Percentiles rank a stretch among this genome's conserved stretches.
Evolutionary conservation across 2,329 filamentous ascomycete species (phyloP).

Genomic region (Aspergillus glaucus): DNA sequence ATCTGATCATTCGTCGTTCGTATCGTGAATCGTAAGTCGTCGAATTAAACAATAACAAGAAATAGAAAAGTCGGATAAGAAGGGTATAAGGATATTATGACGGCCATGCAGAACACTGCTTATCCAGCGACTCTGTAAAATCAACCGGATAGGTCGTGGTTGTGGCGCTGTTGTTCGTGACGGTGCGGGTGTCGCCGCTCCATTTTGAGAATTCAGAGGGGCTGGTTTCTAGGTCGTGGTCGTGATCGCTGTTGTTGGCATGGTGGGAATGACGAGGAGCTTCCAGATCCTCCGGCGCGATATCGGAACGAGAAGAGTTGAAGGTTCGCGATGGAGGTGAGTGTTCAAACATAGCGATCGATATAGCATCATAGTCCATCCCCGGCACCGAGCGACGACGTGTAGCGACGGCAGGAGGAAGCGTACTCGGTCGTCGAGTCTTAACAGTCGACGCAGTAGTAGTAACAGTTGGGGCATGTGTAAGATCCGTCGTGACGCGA

Average conservation of each 20-base stretch:
- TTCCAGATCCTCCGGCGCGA: neutral
- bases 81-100: no score
- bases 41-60: neutral
- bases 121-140: conserved; percentile 14
- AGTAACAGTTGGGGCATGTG: conserved; percentile 24
- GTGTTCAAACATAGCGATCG: conserved; percentile 35
- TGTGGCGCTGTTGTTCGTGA: neutral
- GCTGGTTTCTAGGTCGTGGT: neutral
- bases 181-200: conserved; percentile 20
- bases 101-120: neutral
- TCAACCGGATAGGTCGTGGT: conserved; percentile 16
- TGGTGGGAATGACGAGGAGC: no score
- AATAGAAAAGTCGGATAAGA: no score
- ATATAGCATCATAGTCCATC: conserved; percentile 32
- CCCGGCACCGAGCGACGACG: conserved; percentile 21
- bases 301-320: conserved; percentile 23
- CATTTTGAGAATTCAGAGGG: neutral
- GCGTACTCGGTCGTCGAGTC: neutral
- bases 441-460: neutral
- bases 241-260: neutral
- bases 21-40: neutral
- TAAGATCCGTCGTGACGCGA: conserved; percentile 38
- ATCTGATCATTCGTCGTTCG: neutral
- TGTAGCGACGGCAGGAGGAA: neutral
- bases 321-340: conserved; percentile 10